Evolutionary conservation across 2,329 filamentous ascomycete species (phyloP), one percentile per base, ranked within the genome.

Genomic region (Fusarium graminum): DNA sequence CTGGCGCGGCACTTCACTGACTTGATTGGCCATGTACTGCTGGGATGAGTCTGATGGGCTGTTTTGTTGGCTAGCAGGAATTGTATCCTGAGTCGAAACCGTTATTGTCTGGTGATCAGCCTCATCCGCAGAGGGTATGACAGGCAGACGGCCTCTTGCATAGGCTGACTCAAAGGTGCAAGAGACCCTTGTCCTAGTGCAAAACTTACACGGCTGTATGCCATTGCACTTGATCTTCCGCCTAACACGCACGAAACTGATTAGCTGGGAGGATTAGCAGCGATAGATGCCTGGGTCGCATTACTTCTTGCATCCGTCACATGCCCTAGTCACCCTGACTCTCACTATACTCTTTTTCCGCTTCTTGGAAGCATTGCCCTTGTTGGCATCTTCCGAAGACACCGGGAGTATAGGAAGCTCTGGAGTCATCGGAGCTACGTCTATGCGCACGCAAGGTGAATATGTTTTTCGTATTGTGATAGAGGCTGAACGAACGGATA

Each of bases 271-370:
- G 2, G 28, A 45, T 56, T 28, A 22, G 22, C 12, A 7, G 11
- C 10, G 38, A 10, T 17, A 38, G 5, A 17, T 25, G 8, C 22
- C 14, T 10, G 42, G 25, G 26, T 26, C 17, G 36, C 26, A 14
- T 61, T 50, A 73, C 71, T 70, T 72, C 60, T 73, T 73, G 57
- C 71, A 73, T 22, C 67, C 52, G 57, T 73, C 71, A 45, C 71
- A 73, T 4, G 71, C 71, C 40, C 71, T 66, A 8, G 71, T 71
- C 7, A 73, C 71, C 25, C 68, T 66, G 13, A 65, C 60, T 46
- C 71, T 70, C 44, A 72, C 65, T 34, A 42, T 52, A 25, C 61
- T 67, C 59, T 65, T 71, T 70, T 72, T 72, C 70, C 70, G 70
- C 7, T 53, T 72, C 41, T 52, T 71, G 12, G 59, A 32, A 4